These are phyloP conservation scores for Tetrahymena malaccensis DNA, from an alignment of 73 alveolate genomes.

Conservation along the genomic window DNA sequence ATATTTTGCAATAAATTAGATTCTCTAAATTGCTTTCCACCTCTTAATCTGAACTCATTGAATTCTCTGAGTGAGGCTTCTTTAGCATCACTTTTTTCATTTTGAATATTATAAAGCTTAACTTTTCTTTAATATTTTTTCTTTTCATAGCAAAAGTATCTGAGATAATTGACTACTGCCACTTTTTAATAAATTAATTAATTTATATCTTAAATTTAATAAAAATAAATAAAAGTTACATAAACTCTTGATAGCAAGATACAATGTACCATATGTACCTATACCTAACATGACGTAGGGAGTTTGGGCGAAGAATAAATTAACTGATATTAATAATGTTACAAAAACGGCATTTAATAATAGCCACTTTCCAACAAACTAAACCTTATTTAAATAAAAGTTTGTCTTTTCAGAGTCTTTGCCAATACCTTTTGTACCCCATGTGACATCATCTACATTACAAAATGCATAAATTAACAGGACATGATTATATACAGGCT, in stretches of 20 bases:
- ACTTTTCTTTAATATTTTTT: not conserved
- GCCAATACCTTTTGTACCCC: constrained; percentile 39
- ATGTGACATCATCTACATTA: constrained; percentile 30
- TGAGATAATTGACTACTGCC: not conserved
- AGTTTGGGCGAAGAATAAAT: not conserved
- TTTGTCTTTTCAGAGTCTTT: not conserved
- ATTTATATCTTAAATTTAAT: too few species aligned
- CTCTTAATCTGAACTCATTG: not conserved
- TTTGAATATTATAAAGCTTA: not conserved
- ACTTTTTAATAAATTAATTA: too few species aligned
- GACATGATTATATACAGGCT: constrained; percentile 27
- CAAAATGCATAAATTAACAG: constrained; percentile 21
- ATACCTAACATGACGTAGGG: not conserved
- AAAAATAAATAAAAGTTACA: not conserved
- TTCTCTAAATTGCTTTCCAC: not conserved
- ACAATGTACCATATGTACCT: not conserved
- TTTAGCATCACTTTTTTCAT: not conserved
- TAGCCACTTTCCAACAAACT: not conserved
- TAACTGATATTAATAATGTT: not conserved
- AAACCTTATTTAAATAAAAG: not conserved
- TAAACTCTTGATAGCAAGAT: not conserved
- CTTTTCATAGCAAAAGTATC: not conserved
- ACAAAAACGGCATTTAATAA: not conserved
- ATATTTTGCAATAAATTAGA: not conserved
- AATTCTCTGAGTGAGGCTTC: not conserved